A percentile compares a stretch with the other conserved stretches of the same genome.
Conservation (phyloP, 345 rosid species). For the Nasturtium officinale region DNA sequence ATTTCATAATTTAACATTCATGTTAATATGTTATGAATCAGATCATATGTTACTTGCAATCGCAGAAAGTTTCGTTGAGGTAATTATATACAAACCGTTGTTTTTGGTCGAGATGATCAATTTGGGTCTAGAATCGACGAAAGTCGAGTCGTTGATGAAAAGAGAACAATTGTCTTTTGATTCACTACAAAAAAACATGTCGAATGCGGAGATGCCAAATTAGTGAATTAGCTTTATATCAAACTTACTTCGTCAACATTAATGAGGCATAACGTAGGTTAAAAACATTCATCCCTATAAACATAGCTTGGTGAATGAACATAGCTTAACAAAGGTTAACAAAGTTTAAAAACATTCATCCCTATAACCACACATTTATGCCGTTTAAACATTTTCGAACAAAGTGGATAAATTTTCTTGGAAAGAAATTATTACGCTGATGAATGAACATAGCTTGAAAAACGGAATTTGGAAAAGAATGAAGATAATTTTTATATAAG, state of each 20-base stretch:
- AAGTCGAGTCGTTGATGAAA: neutral
- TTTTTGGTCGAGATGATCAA: neutral
- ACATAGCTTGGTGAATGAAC: too few species aligned
- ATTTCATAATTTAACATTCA: neutral
- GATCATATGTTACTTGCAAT: neutral
- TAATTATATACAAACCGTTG: neutral
- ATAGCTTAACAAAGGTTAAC: too few species aligned
- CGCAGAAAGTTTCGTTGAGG: neutral
- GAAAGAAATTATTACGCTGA: constrained; percentile 3
- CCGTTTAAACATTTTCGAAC: too few species aligned
- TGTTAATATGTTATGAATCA: neutral
- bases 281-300: too few species aligned
- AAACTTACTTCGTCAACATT: neutral
- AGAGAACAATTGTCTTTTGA: neutral
- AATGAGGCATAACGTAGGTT: neutral
- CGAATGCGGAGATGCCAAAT: too few species aligned
- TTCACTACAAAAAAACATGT: neutral
- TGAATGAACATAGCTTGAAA: constrained; percentile 41
- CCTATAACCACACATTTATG: too few species aligned
- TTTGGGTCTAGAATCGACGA: neutral
- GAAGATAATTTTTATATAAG: constrained; percentile 20
- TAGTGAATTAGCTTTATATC: neutral
- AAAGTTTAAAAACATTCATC: too few species aligned
- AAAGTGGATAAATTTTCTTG: neutral
- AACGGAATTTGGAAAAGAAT: constrained; percentile 23